Base-by-base conservation (phyloP, 371 early-diverging fungal species). In the Actinomortierella ambigua region DNA sequence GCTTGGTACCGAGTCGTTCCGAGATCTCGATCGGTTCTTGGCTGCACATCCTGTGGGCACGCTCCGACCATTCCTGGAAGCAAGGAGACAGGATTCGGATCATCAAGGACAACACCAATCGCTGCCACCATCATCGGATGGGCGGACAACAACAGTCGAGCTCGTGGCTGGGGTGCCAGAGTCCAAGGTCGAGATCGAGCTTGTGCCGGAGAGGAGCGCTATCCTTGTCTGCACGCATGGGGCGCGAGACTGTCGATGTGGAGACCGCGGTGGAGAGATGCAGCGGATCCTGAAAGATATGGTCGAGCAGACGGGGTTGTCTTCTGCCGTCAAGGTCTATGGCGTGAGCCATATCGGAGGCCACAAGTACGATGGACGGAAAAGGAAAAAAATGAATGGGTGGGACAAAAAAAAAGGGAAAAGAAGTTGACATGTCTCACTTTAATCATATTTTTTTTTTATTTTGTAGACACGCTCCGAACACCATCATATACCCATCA, bases 281-380 rank as follows among this genome's bases (percentile, higher is more conserved):
- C 63, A 57, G 44, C 55, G 46, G 60, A 67, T 73, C 20, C 56
- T 73, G 39, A 58, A 62, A 26, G 73, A 73, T 39, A 73, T 73
- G 73, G 63, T 73, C 39, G 47, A 57, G 49, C 51, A 39, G 46
- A 73, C 73, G 0, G 73, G 73, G 0, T n/a, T 73, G 41, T 48
- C 47, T 4, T 55, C 50, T 39, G 58, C 73, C 26, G 63, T 73
- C 57, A 73, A 66, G 53, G 43, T 67, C 40, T 73, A 66, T 50
- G 73, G 67, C 11, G 61, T 73, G 56, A 66, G 67, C 26, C 73
- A 73, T 63, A 66, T 73, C 20, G 73, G 73, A 23, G 73, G 73
- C 26, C 73, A 73, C 63, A 62, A 63, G 54, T 67, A 29, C 4
- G 34, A 11, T 34, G 11, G 34, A 34, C 11, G 34, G 11, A 34